Conservation (phyloP, 2,329 filamentous ascomycete species). For the Fusarium sp. region DNA sequence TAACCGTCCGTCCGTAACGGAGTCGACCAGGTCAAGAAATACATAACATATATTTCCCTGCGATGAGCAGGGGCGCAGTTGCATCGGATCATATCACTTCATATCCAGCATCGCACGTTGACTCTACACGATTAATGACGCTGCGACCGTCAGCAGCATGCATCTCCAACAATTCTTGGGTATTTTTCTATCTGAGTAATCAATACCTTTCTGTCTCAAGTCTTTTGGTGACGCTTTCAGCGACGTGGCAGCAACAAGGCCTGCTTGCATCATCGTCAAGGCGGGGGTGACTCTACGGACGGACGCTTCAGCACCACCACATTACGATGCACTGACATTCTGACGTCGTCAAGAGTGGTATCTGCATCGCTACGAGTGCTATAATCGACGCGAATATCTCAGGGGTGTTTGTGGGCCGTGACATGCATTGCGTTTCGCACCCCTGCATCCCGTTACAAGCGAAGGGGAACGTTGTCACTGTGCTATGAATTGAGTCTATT, state of each 20-base stretch:
- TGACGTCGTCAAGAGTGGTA: slow-evolving; percentile 19
- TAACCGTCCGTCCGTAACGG: slow-evolving; percentile 1
- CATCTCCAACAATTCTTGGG: neutral
- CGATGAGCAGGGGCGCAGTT: slow-evolving; percentile 10
- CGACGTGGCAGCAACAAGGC: neutral
- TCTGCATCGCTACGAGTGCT: neutral
- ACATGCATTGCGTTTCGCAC: slow-evolving; percentile 34
- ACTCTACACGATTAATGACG: neutral
- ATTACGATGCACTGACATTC: neutral
- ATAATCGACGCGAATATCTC: slow-evolving; percentile 17
- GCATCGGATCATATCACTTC: neutral
- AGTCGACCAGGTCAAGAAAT: neutral
- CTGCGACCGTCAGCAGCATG: neutral
- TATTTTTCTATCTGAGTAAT: neutral
- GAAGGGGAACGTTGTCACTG: neutral
- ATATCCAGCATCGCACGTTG: neutral
- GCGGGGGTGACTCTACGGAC: neutral
- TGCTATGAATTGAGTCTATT: slow-evolving; percentile 1
- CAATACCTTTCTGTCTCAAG: neutral
- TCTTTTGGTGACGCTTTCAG: neutral
- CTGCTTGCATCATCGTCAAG: slow-evolving; percentile 1
- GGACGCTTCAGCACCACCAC: neutral
- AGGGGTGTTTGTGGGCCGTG: slow-evolving; percentile 35
- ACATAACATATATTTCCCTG: neutral
- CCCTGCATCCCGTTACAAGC: slow-evolving; percentile 7